These are phyloP conservation scores for Candida tallmaniae DNA, from an alignment of 805 yeast genomes.

Conservation along the genomic window DNA sequence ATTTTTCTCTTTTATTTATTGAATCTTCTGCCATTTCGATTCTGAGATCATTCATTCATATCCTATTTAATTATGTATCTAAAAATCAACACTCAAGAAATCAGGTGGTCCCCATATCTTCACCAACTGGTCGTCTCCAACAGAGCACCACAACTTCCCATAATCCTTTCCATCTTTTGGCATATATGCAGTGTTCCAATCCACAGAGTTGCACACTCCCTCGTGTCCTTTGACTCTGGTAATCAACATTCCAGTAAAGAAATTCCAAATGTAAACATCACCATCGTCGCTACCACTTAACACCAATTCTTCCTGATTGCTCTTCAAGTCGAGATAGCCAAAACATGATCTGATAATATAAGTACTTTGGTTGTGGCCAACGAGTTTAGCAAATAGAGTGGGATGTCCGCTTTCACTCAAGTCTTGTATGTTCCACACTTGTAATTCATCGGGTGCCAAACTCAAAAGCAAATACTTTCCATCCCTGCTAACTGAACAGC, in stretches of 20 bases:
- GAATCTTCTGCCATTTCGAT: too few species aligned
- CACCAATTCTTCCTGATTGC: conserved; percentile 55
- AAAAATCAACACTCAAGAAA: neutral
- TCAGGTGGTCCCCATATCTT: conserved; percentile 54
- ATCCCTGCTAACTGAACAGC: conserved; percentile 51
- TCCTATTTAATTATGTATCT: too few species aligned
- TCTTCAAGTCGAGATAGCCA: conserved; percentile 47
- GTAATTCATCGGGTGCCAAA: conserved; percentile 70
- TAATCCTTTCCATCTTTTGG: conserved; percentile 21
- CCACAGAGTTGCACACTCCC: conserved; percentile 70
- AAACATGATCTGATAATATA: conserved; percentile 73
- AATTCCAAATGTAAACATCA: conserved; percentile 71
- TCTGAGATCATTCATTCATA: neutral
- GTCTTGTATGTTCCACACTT: conserved; percentile 66
- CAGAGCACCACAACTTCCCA: conserved; percentile 66
- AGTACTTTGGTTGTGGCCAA: conserved; percentile 69
- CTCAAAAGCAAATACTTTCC: conserved; percentile 59
- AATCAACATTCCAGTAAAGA: conserved; percentile 62
- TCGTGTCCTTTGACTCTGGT: conserved; percentile 58
- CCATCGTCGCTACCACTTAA: conserved; percentile 87
- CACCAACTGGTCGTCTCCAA: conserved; percentile 75
- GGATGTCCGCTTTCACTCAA: conserved; percentile 28
- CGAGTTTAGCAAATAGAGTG: conserved; percentile 54
- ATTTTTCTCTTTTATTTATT: neutral
- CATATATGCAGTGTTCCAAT: conserved; percentile 50